Base-by-base conservation (phyloP, 352 stramenopile species). In the Globisporangium irregulare region DNA sequence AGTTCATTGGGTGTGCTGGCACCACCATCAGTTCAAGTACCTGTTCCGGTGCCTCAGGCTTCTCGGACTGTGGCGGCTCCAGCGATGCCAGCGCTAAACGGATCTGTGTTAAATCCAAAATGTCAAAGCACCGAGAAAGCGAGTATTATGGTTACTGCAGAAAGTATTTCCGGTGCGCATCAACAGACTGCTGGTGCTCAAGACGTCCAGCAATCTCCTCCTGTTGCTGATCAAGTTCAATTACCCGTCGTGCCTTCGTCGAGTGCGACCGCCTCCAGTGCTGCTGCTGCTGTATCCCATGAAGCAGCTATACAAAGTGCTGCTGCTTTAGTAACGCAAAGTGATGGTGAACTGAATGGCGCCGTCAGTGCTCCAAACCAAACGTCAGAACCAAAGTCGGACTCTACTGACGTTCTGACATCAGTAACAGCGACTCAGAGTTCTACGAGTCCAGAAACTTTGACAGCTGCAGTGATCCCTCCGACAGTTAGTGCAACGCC, bases 1-100 rank as follows among this genome's bases (percentile, higher is more conserved):
- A 66, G 60, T 32, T 66, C 60, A 24, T 32, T 66, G 5, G 60
- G 60, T 2, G 43, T 58, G 3, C 10, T 54, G 10, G 20, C 55
- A 34, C n/a, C 66, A 22, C 3, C n/a, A 25, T 25, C 67, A 32
- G 12, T 48, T 4, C 55, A 32, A 56, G 24, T 36, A 59, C 27
- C 10, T 34, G 15, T 27, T 38, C 14, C 32, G 1, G n/a, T 56
- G 56, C 29, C 15, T 66, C 46, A 43, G 53, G 34, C 54, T n/a
- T 36, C 14, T 38, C 60, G 60, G 5, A 43, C 29, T 3, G 38
- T 58, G 2, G 43, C 60, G 8, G 60, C 60, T 29, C 29, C 34
- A 29, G 4, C 48, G 24, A 32, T 46, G 18, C 53, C 63, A 29
- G 14, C 41, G 4, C 18, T 48, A 4, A 62, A 48, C 9, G 18